Percentiles rank a stretch among this genome's conserved stretches.
Evolutionary conservation across 129 eudicot genomes (phyloP).

Genomic region (Erigeron canadensis): DNA sequence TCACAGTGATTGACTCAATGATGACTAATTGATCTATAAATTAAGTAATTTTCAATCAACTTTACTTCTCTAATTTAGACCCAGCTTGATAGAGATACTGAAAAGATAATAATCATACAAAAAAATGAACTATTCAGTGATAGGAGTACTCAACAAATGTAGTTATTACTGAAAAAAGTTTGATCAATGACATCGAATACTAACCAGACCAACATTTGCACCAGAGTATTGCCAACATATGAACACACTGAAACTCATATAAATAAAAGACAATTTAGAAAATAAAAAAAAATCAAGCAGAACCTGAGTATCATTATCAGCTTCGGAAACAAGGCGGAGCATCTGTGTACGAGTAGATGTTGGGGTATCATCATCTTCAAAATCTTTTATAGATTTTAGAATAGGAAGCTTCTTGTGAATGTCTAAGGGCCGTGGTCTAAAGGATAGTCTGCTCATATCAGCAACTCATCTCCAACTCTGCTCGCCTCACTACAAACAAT

Average conservation of each 20-base stretch:
- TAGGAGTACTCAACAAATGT: neutral
- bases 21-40: neutral
- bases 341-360: slow-evolving; percentile 77
- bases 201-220: neutral
- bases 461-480: slow-evolving; percentile 32
- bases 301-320: slow-evolving; percentile 69
- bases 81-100: neutral
- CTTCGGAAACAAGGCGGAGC: slow-evolving; percentile 76
- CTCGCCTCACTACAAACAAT: slow-evolving; percentile 15
- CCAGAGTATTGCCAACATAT: neutral
- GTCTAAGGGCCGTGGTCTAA: slow-evolving; percentile 93
- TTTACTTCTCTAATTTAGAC: neutral
- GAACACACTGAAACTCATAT: slow-evolving; percentile 1
- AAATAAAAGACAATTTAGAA: neutral
- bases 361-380: slow-evolving; percentile 90
- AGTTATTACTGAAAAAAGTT: neutral
- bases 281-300: neutral
- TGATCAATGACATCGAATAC: neutral
- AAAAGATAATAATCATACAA: neutral
- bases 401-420: slow-evolving; percentile 90
- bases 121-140: neutral
- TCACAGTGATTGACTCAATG: too few species aligned
- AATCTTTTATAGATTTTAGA: slow-evolving; percentile 76
- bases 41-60: neutral
- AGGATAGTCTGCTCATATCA: slow-evolving; percentile 83